Evolutionary conservation across 768 basidiomycete species (phyloP).

Genomic region (Sistotremastrum niveocremeum): DNA sequence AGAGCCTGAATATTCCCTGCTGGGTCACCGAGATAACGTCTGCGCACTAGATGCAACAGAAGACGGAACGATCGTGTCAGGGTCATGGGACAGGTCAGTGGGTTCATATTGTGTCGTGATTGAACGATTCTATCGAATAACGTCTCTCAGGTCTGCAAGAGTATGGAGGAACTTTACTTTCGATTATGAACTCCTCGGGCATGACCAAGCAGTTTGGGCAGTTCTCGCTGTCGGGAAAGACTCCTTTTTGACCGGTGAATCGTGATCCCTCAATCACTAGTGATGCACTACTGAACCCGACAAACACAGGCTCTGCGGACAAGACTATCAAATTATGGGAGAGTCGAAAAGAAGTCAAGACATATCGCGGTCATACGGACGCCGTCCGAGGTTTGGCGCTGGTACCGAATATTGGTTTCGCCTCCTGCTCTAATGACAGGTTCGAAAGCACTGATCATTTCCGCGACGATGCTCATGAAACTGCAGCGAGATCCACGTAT

Average conservation of each 20-base stretch:
- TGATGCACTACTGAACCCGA: slow-evolving; percentile 5
- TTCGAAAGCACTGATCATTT: slow-evolving; percentile 15
- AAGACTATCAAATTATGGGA: slow-evolving; percentile 86
- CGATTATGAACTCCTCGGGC: slow-evolving; percentile 65
- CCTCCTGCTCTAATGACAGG: slow-evolving; percentile 93
- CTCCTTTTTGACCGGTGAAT: slow-evolving; percentile 67
- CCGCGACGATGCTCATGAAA: slow-evolving; percentile 1
- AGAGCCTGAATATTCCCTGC: slow-evolving; percentile 67
- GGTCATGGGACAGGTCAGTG: slow-evolving; percentile 91
- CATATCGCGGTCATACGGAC: slow-evolving; percentile 78
- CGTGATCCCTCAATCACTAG: not conserved
- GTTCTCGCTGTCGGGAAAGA: slow-evolving; percentile 70
- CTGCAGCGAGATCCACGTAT: slow-evolving; percentile 78
- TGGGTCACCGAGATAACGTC: slow-evolving; percentile 86
- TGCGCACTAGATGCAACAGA: slow-evolving; percentile 67
- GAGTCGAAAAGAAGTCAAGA: slow-evolving; percentile 57
- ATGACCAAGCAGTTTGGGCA: slow-evolving; percentile 90
- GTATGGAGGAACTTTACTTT: slow-evolving; percentile 78
- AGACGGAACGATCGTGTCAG: slow-evolving; percentile 72
- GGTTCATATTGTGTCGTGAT: not conserved
- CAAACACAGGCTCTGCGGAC: slow-evolving; percentile 71
- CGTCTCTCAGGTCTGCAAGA: slow-evolving; percentile 63
- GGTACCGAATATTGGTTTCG: slow-evolving; percentile 81
- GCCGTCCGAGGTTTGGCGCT: slow-evolving; percentile 79
- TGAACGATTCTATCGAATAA: not conserved